These are phyloP conservation scores for Fagus sylvatica DNA, from an alignment of 306 rosid genomes.

Conservation along the genomic window DNA sequence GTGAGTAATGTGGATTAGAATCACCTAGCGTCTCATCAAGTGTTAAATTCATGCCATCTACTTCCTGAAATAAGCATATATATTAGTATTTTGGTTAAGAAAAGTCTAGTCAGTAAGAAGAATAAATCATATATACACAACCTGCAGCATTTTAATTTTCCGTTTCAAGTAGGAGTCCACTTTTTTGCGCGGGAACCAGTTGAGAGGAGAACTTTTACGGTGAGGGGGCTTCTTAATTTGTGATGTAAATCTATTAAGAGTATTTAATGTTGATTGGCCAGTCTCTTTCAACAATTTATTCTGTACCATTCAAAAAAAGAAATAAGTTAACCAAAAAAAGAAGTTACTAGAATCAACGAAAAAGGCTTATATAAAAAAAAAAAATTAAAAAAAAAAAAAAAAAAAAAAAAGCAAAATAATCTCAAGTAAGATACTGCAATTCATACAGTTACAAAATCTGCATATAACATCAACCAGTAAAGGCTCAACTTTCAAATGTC, in stretches of 20 bases:
- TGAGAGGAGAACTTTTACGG: constrained; percentile 77
- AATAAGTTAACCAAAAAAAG: neutral
- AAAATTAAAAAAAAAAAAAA: neutral
- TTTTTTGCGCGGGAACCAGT: constrained; percentile 90
- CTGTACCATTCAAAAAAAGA: constrained; percentile 43
- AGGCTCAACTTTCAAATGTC: neutral
- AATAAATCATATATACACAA: constrained; percentile 19
- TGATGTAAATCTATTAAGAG: constrained; percentile 62
- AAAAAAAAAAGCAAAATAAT: neutral
- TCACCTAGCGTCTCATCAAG: constrained; percentile 92
- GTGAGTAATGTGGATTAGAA: constrained; percentile 90
- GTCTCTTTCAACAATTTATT: constrained; percentile 55
- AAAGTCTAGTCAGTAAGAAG: constrained; percentile 9
- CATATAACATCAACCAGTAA: neutral
- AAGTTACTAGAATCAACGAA: neutral
- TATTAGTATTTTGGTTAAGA: constrained; percentile 10
- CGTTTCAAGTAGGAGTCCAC: constrained; percentile 82
- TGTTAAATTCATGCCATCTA: constrained; percentile 77
- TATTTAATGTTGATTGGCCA: constrained; percentile 44
- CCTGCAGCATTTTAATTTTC: constrained; percentile 95
- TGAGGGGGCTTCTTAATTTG: constrained; percentile 83
- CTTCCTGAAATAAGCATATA: constrained; percentile 51
- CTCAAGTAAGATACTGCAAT: neutral
- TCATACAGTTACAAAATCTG: neutral
- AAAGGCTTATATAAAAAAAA: neutral